A percentile compares a stretch with the other conserved stretches of the same genome.
phyloP scores from a whole-genome alignment of 108 stramenopile genomes.

The Bacterosira constricta region DNA sequence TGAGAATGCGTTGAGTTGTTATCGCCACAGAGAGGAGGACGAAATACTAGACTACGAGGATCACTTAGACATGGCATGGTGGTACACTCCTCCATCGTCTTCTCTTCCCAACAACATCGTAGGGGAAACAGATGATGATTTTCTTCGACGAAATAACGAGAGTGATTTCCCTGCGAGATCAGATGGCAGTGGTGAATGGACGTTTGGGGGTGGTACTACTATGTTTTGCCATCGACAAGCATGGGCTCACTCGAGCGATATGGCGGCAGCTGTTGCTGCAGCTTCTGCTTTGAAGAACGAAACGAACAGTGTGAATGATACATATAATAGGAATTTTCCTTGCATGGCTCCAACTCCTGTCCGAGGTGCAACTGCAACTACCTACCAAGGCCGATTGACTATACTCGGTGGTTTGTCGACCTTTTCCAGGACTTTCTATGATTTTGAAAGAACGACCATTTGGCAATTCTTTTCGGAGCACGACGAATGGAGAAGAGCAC shows the following conservation, averaged over 20 bases:
- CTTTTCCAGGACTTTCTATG: conserved; percentile 31
- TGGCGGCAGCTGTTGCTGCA: conserved; percentile 27
- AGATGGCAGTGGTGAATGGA: conserved; percentile 16
- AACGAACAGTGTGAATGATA: not conserved
- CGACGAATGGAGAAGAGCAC: conserved; percentile 23
- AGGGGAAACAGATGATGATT: too few species aligned
- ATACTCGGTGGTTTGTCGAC: conserved; percentile 29
- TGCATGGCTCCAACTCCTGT: conserved; percentile 17
- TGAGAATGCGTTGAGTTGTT: conserved; percentile 25
- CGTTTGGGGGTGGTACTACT: conserved; percentile 33
- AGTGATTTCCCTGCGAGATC: not conserved
- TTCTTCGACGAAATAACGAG: too few species aligned
- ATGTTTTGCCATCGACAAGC: conserved; percentile 15
- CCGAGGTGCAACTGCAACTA: conserved; percentile 26
- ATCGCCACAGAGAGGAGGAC: conserved; percentile 32
- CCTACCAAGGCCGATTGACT: conserved; percentile 32
- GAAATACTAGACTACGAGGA: conserved; percentile 36
- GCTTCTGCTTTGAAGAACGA: conserved; percentile 12
- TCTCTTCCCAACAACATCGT: too few species aligned
- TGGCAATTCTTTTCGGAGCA: conserved; percentile 24
- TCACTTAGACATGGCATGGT: conserved; percentile 27
- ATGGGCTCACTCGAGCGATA: conserved; percentile 13
- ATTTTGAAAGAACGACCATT: conserved; percentile 23
- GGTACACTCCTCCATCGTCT: not conserved
- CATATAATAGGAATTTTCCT: too few species aligned